A percentile compares a stretch with the other conserved stretches of the same genome.
phyloP scores from a whole-genome alignment of 495 filamentous ascomycete species.

The Thermothielavioides terrestris region DNA sequence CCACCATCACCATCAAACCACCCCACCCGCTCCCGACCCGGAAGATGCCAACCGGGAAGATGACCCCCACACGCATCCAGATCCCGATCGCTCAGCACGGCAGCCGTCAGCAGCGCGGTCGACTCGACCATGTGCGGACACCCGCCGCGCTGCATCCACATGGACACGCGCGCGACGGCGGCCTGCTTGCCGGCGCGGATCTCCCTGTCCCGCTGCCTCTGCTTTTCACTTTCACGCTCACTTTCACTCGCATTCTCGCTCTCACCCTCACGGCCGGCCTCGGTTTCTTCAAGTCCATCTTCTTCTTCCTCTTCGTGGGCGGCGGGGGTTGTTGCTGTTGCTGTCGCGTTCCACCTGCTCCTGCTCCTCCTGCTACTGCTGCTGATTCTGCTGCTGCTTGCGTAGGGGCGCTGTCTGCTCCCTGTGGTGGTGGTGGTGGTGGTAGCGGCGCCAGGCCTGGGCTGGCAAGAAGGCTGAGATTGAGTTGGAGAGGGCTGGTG shows the following conservation, averaged over 20 bases:
- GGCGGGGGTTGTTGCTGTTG: neutral
- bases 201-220: constrained; percentile 4
- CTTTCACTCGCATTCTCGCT: too few species aligned
- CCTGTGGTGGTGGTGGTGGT: neutral
- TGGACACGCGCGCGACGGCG: constrained; percentile 42
- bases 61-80: too few species aligned
- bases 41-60: too few species aligned
- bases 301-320: too few species aligned
- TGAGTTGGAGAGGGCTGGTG: neutral
- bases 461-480: neutral
- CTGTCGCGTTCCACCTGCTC: too few species aligned
- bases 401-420: neutral
- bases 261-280: too few species aligned
- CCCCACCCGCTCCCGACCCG: too few species aligned
- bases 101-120: constrained; percentile 67
- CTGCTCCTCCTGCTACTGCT: neutral
- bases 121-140: constrained; percentile 77
- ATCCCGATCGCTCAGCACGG: constrained; percentile 58
- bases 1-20: too few species aligned
- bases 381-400: neutral
- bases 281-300: too few species aligned
- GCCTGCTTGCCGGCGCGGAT: too few species aligned
- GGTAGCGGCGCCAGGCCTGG: too few species aligned
- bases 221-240: too few species aligned
- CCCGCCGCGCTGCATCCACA: constrained; percentile 59